These are phyloP conservation scores for Apiosordaria backusii DNA, from an alignment of 495 filamentous ascomycete genomes.

Conservation along the genomic window DNA sequence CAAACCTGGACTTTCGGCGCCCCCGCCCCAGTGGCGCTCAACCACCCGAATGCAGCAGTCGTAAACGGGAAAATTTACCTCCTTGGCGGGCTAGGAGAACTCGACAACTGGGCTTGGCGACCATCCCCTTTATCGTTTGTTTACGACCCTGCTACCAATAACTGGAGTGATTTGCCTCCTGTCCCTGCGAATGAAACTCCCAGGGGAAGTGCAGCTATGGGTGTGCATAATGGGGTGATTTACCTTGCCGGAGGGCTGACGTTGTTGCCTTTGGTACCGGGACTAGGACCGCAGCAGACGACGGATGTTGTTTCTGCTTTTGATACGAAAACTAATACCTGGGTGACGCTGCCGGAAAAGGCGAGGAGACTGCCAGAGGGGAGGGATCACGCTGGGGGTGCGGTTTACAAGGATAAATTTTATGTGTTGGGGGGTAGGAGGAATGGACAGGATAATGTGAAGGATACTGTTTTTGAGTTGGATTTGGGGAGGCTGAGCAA, in stretches of 20 bases:
- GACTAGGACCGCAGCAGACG: conserved; percentile 11
- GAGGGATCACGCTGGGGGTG: conserved; percentile 37
- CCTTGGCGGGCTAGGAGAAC: conserved; percentile 67
- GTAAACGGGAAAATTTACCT: conserved; percentile 63
- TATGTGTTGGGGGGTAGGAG: conserved; percentile 40
- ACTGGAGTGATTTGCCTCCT: conserved; percentile 22
- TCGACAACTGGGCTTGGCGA: conserved; percentile 69
- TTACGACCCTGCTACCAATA: conserved; percentile 50
- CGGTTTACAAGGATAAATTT: conserved; percentile 31
- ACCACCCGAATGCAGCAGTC: conserved; percentile 46
- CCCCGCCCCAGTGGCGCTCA: conserved; percentile 55
- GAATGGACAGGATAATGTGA: conserved; percentile 26
- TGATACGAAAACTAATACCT: conserved; percentile 28
- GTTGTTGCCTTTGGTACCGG: conserved; percentile 7
- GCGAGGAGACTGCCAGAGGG: conserved; percentile 29
- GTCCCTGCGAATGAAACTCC: conserved; percentile 22
- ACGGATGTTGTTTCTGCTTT: conserved; percentile 33
- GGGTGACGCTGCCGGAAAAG: conserved; percentile 15
- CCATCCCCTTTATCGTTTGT: conserved; percentile 45
- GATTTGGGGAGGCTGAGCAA: conserved; percentile 25
- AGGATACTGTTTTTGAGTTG: conserved; percentile 36
- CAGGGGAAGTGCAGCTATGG: conserved; percentile 25
- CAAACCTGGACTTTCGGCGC: conserved; percentile 59
- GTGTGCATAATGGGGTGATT: conserved; percentile 22
- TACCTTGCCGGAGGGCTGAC: conserved; percentile 30